Base-by-base conservation (phyloP, 2,329 filamentous ascomycete genomes). In the Colletotrichum coccodes region DNA sequence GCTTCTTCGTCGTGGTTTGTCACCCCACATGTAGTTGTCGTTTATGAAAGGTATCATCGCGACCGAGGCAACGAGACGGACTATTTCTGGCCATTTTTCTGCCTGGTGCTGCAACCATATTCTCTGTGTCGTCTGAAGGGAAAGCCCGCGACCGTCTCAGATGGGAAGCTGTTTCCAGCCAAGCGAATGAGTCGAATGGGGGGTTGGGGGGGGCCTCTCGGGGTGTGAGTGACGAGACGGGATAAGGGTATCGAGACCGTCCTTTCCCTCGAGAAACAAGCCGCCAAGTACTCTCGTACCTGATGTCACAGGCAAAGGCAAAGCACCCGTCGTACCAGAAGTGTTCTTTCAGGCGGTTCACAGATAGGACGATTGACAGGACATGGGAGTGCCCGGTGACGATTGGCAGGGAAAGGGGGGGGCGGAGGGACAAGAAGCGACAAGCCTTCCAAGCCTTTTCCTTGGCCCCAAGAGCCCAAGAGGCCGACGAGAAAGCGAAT, bases 61-160 rank as follows among this genome's bases (percentile, higher is more conserved):
- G 49, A 36, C 34, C 42, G 11, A 42, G 52, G 14, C 14, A 28
- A n/a, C 28, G 47, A 32, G 18, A n/a, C 5, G 44, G 42, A 38
- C 44, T 42, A 60, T 54, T 56, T 30, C n/a, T n/a, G 46, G 40
- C 38, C 52, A 54, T 9, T n/a, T 30, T 23, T 8, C 46, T 18
- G 26, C 26, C 46, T 30, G 46, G n/a, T 30, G 46, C 26, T 30
- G 46, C 26, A 11, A 8, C 26, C 26, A 26, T 18, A 9, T 36
- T 16, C 49, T 46, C 44, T 26, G 66, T 60, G 56, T 60, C 66
- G 66, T 68, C 66, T 38, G 66, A 68, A 60, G 28, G 21, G 36
- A 40, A 60, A 26, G 54, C 61, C 66, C 64, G 61, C 61, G 66
- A 65, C 66, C 49, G 66, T 68, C 66, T 68, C 61, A 60, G 61